Evolutionary conservation across 2,329 filamentous ascomycete genomes (phyloP).

Genomic region (Fusarium aywerte): DNA sequence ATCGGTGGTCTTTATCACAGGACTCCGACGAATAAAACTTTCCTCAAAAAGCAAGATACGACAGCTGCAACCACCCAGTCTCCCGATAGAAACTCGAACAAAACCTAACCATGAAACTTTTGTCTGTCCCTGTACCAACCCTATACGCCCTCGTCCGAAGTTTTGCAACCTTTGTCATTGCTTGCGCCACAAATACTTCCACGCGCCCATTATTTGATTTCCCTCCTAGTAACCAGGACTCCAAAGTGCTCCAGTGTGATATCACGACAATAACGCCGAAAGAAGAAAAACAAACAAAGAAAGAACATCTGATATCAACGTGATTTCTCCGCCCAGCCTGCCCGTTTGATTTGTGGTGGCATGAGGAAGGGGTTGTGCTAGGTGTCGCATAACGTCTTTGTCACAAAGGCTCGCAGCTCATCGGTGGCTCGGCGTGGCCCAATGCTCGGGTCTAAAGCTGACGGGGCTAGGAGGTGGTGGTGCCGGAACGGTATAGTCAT

Average conservation of each 20-base stretch:
- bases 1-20: slow-evolving; percentile 4
- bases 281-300: slow-evolving; percentile 3
- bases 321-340: background rate
- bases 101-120: slow-evolving; percentile 24
- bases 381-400: slow-evolving; percentile 20
- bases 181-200: slow-evolving; percentile 22
- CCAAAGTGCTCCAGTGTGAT: slow-evolving; percentile 30
- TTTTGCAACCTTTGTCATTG: slow-evolving; percentile 14
- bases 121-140: slow-evolving; percentile 24
- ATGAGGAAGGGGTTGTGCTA: slow-evolving; percentile 22
- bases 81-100: slow-evolving; percentile 11
- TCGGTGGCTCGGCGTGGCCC: slow-evolving; percentile 55
- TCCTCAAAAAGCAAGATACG: background rate
- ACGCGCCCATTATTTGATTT: slow-evolving; percentile 29
- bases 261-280: slow-evolving; percentile 31
- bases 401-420: slow-evolving; percentile 36
- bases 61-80: slow-evolving; percentile 2
- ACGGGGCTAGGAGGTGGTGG: slow-evolving; percentile 73
- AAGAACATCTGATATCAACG: background rate
- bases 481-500: slow-evolving; percentile 72
- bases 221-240: slow-evolving; percentile 31
- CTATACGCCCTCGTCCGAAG: slow-evolving; percentile 35
- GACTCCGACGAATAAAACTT: slow-evolving; percentile 7
- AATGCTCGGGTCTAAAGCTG: slow-evolving; percentile 68
- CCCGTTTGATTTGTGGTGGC: slow-evolving; percentile 1